Evolutionary conservation across 768 basidiomycete species (phyloP), one percentile per base, ranked within the genome.

Genomic region (Pleurotus tuber-regium): DNA sequence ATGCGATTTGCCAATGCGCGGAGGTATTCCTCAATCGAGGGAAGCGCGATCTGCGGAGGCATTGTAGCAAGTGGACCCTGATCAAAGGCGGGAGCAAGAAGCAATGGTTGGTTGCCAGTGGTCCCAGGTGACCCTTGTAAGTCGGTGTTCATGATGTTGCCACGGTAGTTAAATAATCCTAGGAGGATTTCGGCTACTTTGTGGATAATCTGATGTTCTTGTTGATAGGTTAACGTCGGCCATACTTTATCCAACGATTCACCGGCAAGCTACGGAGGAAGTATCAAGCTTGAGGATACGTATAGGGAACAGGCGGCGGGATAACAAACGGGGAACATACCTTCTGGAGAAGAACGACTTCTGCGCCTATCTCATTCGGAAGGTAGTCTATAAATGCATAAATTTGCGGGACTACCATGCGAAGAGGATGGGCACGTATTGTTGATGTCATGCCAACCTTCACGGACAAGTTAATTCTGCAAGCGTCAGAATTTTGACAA

Each of bases 281-380:
- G 50, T n/a, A 11, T 14, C 18, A n/a, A 35, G 41, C 38, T 11
- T n/a, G n/a, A n/a, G n/a, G n/a, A n/a, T n/a, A n/a, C n/a, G n/a
- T n/a, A n/a, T n/a, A n/a, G n/a, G n/a, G n/a, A n/a, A n/a, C n/a
- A n/a, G n/a, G n/a, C n/a, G n/a, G n/a, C n/a, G n/a, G n/a, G n/a
- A n/a, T n/a, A n/a, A n/a, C n/a, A n/a, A n/a, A 25, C n/a, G 16
- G 29, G 38, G 4, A 24, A 33, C 39, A 48, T 26, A 66, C 65
- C 62, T 67, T 61, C 51, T 66, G 66, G 24, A 66, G 53, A 19
- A 66, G 55, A 18, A 66, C 65, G 9, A 66, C 65, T 40, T 66
- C 65, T 10, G 65, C 64, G 29, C 63, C 65, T 14, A 67, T 55
- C 23, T 58, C 57, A 50, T 67, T 65, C 12, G 61, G 57, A 26